These are phyloP conservation scores for Setaria viridis DNA, from an alignment of 202 grass and related monocot genomes.

Conservation along the genomic window DNA sequence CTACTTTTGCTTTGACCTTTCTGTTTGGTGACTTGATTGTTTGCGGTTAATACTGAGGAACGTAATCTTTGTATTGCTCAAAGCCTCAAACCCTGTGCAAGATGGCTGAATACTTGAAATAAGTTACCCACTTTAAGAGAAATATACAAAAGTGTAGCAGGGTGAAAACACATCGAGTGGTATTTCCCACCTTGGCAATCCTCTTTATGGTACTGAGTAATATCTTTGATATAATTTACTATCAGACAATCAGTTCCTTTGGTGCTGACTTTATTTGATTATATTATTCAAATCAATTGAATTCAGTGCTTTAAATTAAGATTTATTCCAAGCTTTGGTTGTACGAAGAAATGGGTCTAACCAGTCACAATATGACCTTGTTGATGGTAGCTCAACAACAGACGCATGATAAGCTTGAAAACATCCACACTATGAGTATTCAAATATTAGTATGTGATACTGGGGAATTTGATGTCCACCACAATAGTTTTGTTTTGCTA, in stretches of 20 bases:
- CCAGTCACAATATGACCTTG: background rate
- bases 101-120: background rate
- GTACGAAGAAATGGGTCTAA: constrained; percentile 21
- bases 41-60: background rate
- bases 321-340: background rate
- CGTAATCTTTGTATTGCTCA: constrained; percentile 25
- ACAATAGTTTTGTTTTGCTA: background rate
- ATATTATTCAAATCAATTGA: constrained; percentile 20
- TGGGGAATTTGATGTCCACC: constrained; percentile 21
- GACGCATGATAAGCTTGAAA: constrained; percentile 32
- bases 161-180: background rate
- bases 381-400: constrained; percentile 17
- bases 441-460: background rate
- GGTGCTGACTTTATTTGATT: constrained; percentile 9
- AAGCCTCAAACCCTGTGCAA: constrained; percentile 12
- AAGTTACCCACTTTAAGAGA: constrained; percentile 20
- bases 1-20: constrained; percentile 28
- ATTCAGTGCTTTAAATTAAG: background rate
- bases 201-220: background rate
- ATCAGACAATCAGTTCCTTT: constrained; percentile 2
- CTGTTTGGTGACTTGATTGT: constrained; percentile 30
- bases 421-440: background rate
- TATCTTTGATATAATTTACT: background rate
- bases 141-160: constrained; percentile 12
- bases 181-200: background rate